These are phyloP conservation scores for Singerocomus inundabilis DNA, from an alignment of 1,284 basidiomycete genomes.

Conservation along the genomic window DNA sequence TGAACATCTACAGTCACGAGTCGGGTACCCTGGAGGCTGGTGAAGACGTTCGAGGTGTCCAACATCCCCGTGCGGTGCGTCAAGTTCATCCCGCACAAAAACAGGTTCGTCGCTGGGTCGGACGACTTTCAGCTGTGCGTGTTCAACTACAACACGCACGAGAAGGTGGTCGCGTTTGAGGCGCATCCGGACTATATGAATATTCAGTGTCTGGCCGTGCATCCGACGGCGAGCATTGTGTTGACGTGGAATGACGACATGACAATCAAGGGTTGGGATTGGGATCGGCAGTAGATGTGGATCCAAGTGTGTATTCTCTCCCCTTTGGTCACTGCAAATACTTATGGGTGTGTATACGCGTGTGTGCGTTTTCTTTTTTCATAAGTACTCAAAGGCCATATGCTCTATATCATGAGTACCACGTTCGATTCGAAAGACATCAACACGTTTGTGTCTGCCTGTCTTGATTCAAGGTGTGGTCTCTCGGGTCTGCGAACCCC, in stretches of 20 bases:
- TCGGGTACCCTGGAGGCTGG: conserved; percentile 70
- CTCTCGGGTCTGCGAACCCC: conserved; percentile 75
- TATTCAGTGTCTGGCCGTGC: conserved; percentile 80
- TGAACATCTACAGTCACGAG: conserved; percentile 98
- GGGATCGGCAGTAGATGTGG: conserved; percentile 99
- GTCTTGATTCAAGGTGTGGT: conserved; percentile 98
- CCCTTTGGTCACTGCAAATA: not conserved
- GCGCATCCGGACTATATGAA: conserved; percentile 97
- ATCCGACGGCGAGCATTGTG: conserved; percentile 84
- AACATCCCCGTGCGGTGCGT: conserved; percentile 98
- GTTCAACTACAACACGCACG: conserved; percentile 99
- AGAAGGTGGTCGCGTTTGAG: conserved; percentile 93
- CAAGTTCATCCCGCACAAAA: conserved; percentile 96
- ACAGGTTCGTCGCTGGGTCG: conserved; percentile 95
- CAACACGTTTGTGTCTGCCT: conserved; percentile 94
- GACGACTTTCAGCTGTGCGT: conserved; percentile 98
- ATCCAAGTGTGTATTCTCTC: conserved; percentile 70
- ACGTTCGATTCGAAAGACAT: conserved; percentile 97
- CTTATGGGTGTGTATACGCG: not conserved
- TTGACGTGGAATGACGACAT: conserved; percentile 98
- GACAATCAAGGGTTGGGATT: conserved; percentile 99
- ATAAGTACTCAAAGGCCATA: conserved; percentile 94
- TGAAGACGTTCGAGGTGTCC: conserved; percentile 97
- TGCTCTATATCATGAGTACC: conserved; percentile 99
- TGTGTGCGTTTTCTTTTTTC: not conserved